These are phyloP conservation scores for Scleroderma bovista DNA, from an alignment of 768 basidiomycete species.

Conservation along the genomic window DNA sequence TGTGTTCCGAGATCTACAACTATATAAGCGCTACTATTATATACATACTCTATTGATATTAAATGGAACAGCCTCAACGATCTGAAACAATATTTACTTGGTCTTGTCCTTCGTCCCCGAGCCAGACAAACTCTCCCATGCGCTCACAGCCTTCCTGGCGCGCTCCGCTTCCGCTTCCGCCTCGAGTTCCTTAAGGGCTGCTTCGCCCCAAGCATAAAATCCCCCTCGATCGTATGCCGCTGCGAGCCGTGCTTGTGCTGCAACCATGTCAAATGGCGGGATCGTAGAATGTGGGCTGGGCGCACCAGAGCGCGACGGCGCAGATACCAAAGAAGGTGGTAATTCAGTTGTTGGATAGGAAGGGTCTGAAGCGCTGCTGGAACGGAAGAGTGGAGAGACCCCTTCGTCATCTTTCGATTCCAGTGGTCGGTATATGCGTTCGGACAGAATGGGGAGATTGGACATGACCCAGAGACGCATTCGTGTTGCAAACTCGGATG, in stretches of 20 bases:
- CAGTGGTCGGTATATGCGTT: slow-evolving; percentile 47
- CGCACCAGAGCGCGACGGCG: not conserved
- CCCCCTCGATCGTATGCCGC: slow-evolving; percentile 58
- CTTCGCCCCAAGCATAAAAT: slow-evolving; percentile 48
- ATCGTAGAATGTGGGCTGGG: not conserved
- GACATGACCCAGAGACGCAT: slow-evolving; percentile 48
- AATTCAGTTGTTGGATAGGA: not conserved
- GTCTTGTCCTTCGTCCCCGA: not conserved
- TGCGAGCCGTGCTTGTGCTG: slow-evolving; percentile 47
- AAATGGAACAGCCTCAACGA: no score
- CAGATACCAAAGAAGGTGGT: no score
- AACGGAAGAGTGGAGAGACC: not conserved
- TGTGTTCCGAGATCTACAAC: no score
- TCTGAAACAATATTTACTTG: not conserved
- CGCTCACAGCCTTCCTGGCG: slow-evolving; percentile 12
- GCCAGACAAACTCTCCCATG: not conserved
- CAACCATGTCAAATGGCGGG: slow-evolving; percentile 23
- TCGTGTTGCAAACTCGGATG: slow-evolving; percentile 50
- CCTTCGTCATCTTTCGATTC: slow-evolving; percentile 20
- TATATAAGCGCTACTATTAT: no score
- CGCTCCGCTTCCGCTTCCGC: slow-evolving; percentile 50
- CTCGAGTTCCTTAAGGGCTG: slow-evolving; percentile 52
- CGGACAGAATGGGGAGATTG: slow-evolving; percentile 44
- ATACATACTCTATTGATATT: no score
- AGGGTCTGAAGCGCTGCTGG: not conserved